Evolutionary conservation across 1,284 basidiomycete genomes (phyloP), one percentile per base, ranked within the genome.

Genomic region (Moniliophthora roreri): DNA sequence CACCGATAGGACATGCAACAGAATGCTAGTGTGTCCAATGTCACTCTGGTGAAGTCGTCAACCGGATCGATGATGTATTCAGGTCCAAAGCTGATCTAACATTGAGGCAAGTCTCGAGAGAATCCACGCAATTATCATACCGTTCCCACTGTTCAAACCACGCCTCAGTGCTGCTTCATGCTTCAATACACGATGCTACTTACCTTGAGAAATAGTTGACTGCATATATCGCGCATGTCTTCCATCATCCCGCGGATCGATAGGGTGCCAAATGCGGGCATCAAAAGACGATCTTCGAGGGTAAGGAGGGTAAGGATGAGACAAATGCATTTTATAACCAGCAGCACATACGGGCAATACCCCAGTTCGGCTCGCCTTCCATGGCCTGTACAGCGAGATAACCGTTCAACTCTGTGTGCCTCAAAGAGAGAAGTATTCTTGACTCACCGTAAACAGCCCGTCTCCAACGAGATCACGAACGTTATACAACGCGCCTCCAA

Each of bases 261-360:
- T 8, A 71, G 60, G 0, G 75, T 73, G 21, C 76, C 74, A 62
- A 82, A 82, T 1, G 77, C 74, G 8, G 79, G 79, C 67, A 79
- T 75, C 23, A 82, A 72, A 35, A 82, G 67, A 28, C 78, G 76
- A 64, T 82, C 78, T 73, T 26, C 15, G n/a, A 2, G 15, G 36
- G 5, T 10, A 5, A 1, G 11, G n/a, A n/a, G n/a, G 20, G 18
- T 32, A 15, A 42, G 35, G 16, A n/a, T 26, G 4, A 36, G 35
- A 21, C 11, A n/a, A 20, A 23, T 37, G 13, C 32, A 51, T 20
- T 5, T 6, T 8, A 36, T 8, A 26, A 38, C 32, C 11, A 4
- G 9, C 9, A 32, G 18, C 15, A 64, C 74, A 48, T 58, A 78
- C 75, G 76, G 20, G 75, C 75, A 36, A 75, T 65, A 11, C 66